A percentile compares a stretch with the other conserved stretches of the same genome.
phyloP scores from a whole-genome alignment of 495 filamentous ascomycete species.

The Penicillium arizonense region DNA sequence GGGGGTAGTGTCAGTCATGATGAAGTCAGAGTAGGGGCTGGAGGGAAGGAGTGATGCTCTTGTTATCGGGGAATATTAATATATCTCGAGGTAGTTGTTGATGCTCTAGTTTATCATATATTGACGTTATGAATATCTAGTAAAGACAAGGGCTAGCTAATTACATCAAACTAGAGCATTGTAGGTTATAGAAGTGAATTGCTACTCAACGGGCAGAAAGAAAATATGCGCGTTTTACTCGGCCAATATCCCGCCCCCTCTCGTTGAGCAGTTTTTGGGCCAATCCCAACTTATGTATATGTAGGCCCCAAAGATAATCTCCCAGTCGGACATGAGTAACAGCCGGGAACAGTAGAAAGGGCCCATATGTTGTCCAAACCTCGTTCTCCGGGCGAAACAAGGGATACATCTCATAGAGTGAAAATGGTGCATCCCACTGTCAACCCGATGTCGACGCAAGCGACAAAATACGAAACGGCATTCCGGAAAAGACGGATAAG shows the following conservation, averaged over 20 bases:
- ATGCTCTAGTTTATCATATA: too few species aligned
- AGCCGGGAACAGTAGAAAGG: slow-evolving; percentile 31
- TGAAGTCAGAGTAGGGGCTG: not conserved
- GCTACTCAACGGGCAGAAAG: too few species aligned
- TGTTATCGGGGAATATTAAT: too few species aligned
- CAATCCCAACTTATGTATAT: slow-evolving; percentile 7
- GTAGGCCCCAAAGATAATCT: slow-evolving; percentile 32
- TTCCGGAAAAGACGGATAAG: not conserved
- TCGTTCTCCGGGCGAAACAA: slow-evolving; percentile 52
- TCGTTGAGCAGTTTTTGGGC: not conserved
- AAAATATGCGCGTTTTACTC: too few species aligned
- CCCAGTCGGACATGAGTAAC: slow-evolving; percentile 13
- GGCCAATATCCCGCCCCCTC: too few species aligned
- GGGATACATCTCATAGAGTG: slow-evolving; percentile 43
- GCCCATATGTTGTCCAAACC: not conserved
- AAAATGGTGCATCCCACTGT: slow-evolving; percentile 49
- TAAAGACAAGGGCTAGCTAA: too few species aligned
- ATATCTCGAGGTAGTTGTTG: too few species aligned
- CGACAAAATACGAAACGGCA: not conserved
- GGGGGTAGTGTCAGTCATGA: not conserved
- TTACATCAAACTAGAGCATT: too few species aligned
- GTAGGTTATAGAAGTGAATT: too few species aligned
- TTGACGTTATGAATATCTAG: too few species aligned
- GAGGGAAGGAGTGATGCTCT: too few species aligned
- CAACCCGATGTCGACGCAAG: slow-evolving; percentile 31